These are phyloP conservation scores for Lasiosphaeria ovina DNA, from an alignment of 495 filamentous ascomycete genomes.

Conservation along the genomic window DNA sequence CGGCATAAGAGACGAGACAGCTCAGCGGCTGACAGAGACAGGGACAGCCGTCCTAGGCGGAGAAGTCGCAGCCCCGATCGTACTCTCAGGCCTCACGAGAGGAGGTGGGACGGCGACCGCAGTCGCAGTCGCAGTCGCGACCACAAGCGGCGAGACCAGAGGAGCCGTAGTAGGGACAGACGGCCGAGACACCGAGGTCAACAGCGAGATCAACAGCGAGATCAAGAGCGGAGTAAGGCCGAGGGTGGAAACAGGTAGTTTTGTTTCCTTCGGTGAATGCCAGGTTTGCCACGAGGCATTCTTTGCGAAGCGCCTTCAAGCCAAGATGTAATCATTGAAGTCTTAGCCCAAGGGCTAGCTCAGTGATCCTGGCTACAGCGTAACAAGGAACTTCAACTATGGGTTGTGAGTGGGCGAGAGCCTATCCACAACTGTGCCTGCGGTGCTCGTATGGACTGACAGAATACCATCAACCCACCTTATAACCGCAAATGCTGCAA, in stretches of 20 bases:
- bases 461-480: too few relatives aligned
- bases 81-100: slow-evolving; percentile 13
- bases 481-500: too few relatives aligned
- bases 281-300: too few relatives aligned
- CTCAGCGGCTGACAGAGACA: slow-evolving; percentile 10
- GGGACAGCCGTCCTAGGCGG: slow-evolving; percentile 17
- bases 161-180: slow-evolving; percentile 21
- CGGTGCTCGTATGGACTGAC: too few relatives aligned
- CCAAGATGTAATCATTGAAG: too few relatives aligned
- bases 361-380: too few relatives aligned
- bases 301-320: too few relatives aligned
- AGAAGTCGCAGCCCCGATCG: slow-evolving; percentile 32
- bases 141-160: slow-evolving; percentile 10
- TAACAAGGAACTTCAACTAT: too few relatives aligned
- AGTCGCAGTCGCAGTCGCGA: slow-evolving; percentile 17
- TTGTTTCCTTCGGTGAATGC: too few relatives aligned
- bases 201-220: slow-evolving; percentile 18
- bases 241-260: background rate
- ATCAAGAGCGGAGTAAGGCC: background rate
- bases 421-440: too few relatives aligned
- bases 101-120: slow-evolving; percentile 12
- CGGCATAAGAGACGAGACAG: slow-evolving; percentile 30
- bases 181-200: slow-evolving; percentile 13
- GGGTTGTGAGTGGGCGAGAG: too few relatives aligned
- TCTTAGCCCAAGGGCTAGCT: too few relatives aligned